These are phyloP conservation scores for Ogataea methanolica DNA, from an alignment of 805 yeast genomes.

Conservation along the genomic window DNA sequence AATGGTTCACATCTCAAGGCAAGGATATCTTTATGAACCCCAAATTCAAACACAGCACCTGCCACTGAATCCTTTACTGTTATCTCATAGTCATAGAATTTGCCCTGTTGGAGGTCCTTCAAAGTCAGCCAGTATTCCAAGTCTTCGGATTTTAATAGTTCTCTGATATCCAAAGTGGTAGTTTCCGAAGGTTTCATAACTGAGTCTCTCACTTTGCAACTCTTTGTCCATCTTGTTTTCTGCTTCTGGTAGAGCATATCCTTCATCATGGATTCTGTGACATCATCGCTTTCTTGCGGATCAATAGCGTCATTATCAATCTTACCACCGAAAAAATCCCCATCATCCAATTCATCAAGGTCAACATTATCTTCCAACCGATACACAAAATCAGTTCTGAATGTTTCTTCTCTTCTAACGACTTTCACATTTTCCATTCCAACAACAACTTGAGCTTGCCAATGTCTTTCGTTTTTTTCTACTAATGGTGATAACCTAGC, in stretches of 20 bases:
- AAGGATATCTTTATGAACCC: conserved; percentile 15
- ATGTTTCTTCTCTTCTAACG: conserved; percentile 5
- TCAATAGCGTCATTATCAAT: background rate
- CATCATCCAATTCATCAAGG: conserved; percentile 7
- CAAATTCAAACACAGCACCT: conserved; percentile 4
- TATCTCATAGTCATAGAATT: conserved; percentile 13
- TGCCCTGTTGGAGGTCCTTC: conserved; percentile 10
- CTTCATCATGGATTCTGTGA: background rate
- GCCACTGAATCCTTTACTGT: conserved; percentile 8
- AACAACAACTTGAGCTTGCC: conserved; percentile 4
- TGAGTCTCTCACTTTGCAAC: background rate
- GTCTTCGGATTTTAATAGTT: conserved; percentile 33
- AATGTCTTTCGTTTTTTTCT: conserved; percentile 19
- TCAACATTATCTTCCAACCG: background rate
- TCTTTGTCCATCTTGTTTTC: conserved; percentile 16
- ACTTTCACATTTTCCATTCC: conserved; percentile 1
- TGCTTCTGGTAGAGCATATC: conserved; percentile 4
- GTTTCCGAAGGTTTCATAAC: conserved; percentile 1
- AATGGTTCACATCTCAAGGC: conserved; percentile 8
- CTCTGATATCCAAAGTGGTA: conserved; percentile 18
- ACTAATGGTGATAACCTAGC: conserved; percentile 46
- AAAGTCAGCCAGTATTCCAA: conserved; percentile 21
- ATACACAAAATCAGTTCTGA: conserved; percentile 11
- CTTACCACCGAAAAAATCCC: background rate
- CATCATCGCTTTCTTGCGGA: background rate